These are phyloP conservation scores for Microbotryomycetes sp. DNA, from an alignment of 1,284 basidiomycete species.

Conservation along the genomic window DNA sequence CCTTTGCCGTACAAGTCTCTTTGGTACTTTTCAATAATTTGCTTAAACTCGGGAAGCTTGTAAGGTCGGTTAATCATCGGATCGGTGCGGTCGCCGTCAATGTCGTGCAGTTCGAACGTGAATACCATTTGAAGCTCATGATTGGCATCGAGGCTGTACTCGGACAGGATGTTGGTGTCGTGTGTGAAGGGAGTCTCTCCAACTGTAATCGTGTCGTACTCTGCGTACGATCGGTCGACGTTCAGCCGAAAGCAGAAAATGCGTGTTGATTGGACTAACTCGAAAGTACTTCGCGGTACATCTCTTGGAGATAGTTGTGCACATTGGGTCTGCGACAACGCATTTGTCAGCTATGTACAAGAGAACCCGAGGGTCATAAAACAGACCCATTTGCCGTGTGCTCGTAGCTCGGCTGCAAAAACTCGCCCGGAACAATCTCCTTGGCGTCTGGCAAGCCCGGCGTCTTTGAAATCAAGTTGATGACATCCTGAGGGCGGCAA, in stretches of 20 bases:
- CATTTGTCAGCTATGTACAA: no score
- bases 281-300: conserved; percentile 55
- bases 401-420: conserved; percentile 46
- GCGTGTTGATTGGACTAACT: conserved; percentile 41
- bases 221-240: no score
- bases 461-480: conserved; percentile 60
- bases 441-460: conserved; percentile 59
- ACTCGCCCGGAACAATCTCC: conserved; percentile 48
- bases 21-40: conserved; percentile 56
- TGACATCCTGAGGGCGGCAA: conserved; percentile 51
- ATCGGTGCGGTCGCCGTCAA: conserved; percentile 41
- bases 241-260: no score
- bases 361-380: no score
- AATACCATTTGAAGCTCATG: conserved; percentile 64
- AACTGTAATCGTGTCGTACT: conserved; percentile 53
- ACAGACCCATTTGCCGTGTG: conserved; percentile 56
- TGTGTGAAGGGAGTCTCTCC: conserved; percentile 59
- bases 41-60: conserved; percentile 53
- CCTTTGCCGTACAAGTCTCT: conserved; percentile 23
- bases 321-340: conserved; percentile 48
- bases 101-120: conserved; percentile 55
- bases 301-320: conserved; percentile 61
- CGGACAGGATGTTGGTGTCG: conserved; percentile 2
- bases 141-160: conserved; percentile 21
- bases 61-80: conserved; percentile 48